Base-by-base conservation (phyloP, 371 early-diverging fungal species). In the Mortierella sp. region DNA sequence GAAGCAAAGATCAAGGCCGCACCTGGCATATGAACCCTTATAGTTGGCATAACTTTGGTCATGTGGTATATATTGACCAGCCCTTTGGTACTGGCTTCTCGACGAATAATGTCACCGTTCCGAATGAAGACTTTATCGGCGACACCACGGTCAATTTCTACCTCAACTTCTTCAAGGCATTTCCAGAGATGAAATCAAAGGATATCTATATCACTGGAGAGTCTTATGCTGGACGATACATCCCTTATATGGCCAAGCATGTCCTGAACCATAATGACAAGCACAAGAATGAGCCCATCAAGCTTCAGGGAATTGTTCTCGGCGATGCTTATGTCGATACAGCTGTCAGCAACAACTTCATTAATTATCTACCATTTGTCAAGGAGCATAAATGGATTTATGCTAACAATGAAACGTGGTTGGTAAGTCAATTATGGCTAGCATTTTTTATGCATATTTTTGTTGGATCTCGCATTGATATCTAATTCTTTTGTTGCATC, bases 121-220 rank as follows among this genome's bases (percentile, higher is more conserved):
- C 52, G 3, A 52, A 20, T 9, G 52, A 52, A 18, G 52, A 52
- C 8, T 52, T 52, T 52, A 52, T 52, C 18, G 52, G 52, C 9
- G n/a, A 52, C 10, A 52, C 52, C 20, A 52, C n/a, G 52, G 52
- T 52, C 52, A 20, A 52, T 20, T 52, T 52, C 52, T 52, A 52
- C 52, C n/a, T 52, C 20, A 52, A 52, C 52, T 52, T 52, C n/a
- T 52, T 52, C 24, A 24, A 20, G 20, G 22, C 52, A n/a, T 52
- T 52, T 18, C 52, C 52, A 20, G 52, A 52, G 52, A 52, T 24
- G 22, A 52, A 52, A 24, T 22, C 52, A 3, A 52, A 52, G 24
- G 22, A 52, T n/a, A 52, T 52, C 22, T 52, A 52, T 52, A 52
- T 52, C 52, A 10, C 52, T 22, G 52, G 52, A 52, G 52, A 52